Evolutionary conservation across 371 early-diverging fungal genomes (phyloP), one percentile per base, ranked within the genome.

Genomic region (Syncephalis plumigaleata): DNA sequence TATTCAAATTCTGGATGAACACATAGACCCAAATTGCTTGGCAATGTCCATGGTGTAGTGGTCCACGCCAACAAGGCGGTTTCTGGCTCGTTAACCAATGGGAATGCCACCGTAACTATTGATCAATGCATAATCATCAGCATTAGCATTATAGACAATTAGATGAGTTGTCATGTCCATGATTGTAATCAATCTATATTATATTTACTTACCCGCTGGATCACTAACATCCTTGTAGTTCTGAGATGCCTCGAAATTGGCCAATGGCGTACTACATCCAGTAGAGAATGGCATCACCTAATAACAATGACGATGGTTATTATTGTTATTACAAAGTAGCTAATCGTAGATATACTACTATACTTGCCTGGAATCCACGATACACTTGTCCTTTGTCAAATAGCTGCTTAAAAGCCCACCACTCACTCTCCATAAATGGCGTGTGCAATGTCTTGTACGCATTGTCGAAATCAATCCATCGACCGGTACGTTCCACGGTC

Each of bases 41-140:
- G 99, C 47, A 99, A 67, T 15, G 99, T 99, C 99, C 99, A 99
- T 31, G 99, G 99, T 3, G 99, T 99, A 40, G 99, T 99, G 20
- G 99, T 99, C 99, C 99, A 99, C 2, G 96, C 96, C 26, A 98
- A 70, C 48, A 99, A 60, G 31, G 76, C 63, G 17, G 85, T 82
- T 1, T 71, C 55, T 16, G 88, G 82, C 43, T 94, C 95, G 26
- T 66, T 67, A 42, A 79, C 57, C 44, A 90, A 73, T 46, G 98
- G 96, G 77, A 99, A 96, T n/a, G 91, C 75, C 26, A 99, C 79
- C 36, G 93, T 87, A 42, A 94, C 89, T 31, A 31, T 7, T 31
- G 7, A 31, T 31, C 4, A 31, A 7, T 31, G 7, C 4, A 31
- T 31, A 7, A 31, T 31, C 60, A 56, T 46, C 23, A 36, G 36